phyloP scores from a whole-genome alignment of 139 green algal genomes.

The Spirogloea muscicola region DNA sequence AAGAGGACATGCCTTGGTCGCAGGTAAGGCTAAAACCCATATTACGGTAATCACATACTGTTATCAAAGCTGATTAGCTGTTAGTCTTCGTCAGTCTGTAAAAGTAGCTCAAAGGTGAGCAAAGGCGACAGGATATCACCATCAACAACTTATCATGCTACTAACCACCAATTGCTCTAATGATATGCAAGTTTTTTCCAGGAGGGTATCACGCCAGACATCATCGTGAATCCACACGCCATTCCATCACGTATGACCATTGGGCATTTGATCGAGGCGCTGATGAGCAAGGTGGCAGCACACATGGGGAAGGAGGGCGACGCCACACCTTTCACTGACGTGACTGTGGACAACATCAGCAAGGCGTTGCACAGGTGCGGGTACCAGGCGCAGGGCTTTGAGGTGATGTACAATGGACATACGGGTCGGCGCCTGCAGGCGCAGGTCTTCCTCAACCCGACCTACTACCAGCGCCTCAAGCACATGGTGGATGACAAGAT shows the following conservation, averaged over 20 bases:
- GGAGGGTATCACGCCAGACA: conserved; percentile 89
- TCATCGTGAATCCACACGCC: conserved; percentile 98
- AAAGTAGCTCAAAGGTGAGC: not conserved
- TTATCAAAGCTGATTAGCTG: not conserved
- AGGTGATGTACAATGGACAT: conserved; percentile 95
- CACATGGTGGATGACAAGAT: conserved; percentile 99
- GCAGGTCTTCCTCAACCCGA: conserved; percentile 95
- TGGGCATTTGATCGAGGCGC: conserved; percentile 94
- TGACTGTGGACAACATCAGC: conserved; percentile 94
- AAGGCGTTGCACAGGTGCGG: conserved; percentile 75
- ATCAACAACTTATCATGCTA: not conserved
- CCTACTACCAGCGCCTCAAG: conserved; percentile 97
- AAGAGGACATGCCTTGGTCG: conserved; percentile 44
- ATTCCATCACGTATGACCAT: conserved; percentile 99
- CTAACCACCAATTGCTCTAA: not conserved
- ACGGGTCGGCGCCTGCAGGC: conserved; percentile 67
- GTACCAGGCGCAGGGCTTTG: conserved; percentile 83
- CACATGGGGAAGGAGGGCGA: conserved; percentile 88
- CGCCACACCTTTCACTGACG: conserved; percentile 95
- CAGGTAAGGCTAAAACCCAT: too few relatives aligned
- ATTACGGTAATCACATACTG: too few relatives aligned
- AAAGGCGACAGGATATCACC: not conserved
- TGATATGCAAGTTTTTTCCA: not conserved
- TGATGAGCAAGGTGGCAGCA: conserved; percentile 93
- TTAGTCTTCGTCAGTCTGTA: not conserved